A percentile compares a stretch with the other conserved stretches of the same genome.
These are phyloP conservation scores for Ceratocystis cubensis DNA, from an alignment of 2,329 filamentous ascomycete species.

Conservation along the genomic window DNA sequence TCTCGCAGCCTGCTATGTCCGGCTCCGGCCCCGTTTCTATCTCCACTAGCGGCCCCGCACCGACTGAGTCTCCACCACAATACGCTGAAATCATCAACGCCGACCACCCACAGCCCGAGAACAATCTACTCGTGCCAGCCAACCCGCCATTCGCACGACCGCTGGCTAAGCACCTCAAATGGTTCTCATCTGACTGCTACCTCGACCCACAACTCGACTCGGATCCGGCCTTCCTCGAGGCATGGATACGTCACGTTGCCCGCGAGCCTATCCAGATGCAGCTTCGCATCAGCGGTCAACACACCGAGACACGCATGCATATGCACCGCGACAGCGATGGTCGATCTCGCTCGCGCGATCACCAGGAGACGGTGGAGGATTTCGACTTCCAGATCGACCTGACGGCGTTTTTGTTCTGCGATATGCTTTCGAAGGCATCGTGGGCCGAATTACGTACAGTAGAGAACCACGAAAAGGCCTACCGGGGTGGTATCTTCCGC, in stretches of 20 bases:
- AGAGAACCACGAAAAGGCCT: slow-evolving; percentile 46
- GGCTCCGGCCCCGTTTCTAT: not conserved
- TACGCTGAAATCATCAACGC: slow-evolving; percentile 31
- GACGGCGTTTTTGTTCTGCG: slow-evolving; percentile 43
- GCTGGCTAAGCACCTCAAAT: slow-evolving; percentile 24
- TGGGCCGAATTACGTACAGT: slow-evolving; percentile 39
- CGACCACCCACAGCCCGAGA: slow-evolving; percentile 21
- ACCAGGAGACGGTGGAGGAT: slow-evolving; percentile 39
- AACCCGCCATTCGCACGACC: slow-evolving; percentile 21
- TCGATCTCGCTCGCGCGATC: slow-evolving; percentile 32
- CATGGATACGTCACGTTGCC: slow-evolving; percentile 35
- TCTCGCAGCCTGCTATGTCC: not conserved
- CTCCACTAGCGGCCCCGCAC: not conserved
- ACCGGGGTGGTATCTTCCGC: slow-evolving; percentile 51
- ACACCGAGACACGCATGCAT: slow-evolving; percentile 31
- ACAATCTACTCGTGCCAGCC: slow-evolving; percentile 24
- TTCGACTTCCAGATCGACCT: slow-evolving; percentile 49
- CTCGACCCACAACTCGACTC: slow-evolving; percentile 36
- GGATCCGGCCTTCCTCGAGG: slow-evolving; percentile 34
- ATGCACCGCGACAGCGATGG: not conserved
- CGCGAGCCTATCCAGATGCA: slow-evolving; percentile 40
- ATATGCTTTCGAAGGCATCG: slow-evolving; percentile 31
- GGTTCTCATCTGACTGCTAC: slow-evolving; percentile 28
- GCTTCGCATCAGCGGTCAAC: slow-evolving; percentile 42
- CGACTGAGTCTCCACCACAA: slow-evolving; percentile 33